Conservation (phyloP, 2,329 filamentous ascomycete genomes). For the Diplodia seriata region DNA sequence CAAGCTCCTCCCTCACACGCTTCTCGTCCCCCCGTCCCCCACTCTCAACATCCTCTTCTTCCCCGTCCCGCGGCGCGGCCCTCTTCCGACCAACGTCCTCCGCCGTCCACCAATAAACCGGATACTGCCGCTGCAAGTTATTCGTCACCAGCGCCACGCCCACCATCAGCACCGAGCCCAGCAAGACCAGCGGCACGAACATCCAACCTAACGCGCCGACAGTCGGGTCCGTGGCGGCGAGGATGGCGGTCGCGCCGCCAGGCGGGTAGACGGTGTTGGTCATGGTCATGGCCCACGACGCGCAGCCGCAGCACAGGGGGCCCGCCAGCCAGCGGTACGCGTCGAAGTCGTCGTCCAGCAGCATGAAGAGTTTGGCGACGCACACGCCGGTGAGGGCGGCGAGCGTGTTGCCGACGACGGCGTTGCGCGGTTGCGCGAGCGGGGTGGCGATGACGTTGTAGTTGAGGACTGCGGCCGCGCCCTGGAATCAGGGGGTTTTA, state of each 20-base stretch:
- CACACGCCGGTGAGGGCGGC: conserved; percentile 54
- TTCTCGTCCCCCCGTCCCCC: not conserved
- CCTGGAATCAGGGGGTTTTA: conserved; percentile 40
- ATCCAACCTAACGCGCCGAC: conserved; percentile 56
- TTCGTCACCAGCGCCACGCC: conserved; percentile 53
- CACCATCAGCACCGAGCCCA: conserved; percentile 53
- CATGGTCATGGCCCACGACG: conserved; percentile 55
- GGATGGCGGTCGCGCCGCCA: conserved; percentile 57
- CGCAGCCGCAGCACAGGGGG: conserved; percentile 52
- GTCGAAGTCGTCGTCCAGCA: conserved; percentile 40
- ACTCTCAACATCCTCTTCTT: not conserved
- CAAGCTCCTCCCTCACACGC: conserved; percentile 32
- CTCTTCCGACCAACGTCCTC: conserved; percentile 38
- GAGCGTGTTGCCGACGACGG: conserved; percentile 54
- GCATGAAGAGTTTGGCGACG: conserved; percentile 54
- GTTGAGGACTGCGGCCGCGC: conserved; percentile 56
- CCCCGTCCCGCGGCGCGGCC: not conserved
- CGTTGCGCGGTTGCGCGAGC: conserved; percentile 56
- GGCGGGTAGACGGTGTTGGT: conserved; percentile 59
- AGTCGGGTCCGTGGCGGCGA: conserved; percentile 51
- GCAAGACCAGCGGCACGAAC: conserved; percentile 52
- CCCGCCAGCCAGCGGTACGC: conserved; percentile 54
- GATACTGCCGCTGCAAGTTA: conserved; percentile 56
- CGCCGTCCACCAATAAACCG: conserved; percentile 59
- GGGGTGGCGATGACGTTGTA: conserved; percentile 57